Evolutionary conservation across 768 basidiomycete species (phyloP), one percentile per base, ranked within the genome.

Genomic region (Boletus rubescentipes): DNA sequence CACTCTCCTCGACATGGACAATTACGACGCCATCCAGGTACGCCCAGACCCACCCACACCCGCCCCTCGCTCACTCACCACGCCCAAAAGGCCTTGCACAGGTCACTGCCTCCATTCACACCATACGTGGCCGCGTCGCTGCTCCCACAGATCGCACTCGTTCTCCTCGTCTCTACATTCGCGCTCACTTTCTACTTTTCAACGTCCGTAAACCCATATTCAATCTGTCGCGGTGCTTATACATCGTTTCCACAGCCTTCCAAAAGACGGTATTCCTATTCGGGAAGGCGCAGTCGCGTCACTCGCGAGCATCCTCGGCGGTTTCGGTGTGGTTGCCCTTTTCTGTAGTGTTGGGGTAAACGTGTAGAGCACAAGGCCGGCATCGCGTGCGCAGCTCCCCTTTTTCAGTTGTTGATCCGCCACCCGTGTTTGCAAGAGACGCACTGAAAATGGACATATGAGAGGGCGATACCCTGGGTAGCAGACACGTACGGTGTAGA

Each of bases 111-210:
- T 3, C 66, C 90, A 0, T 96, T 93, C 72, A 55, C 77, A 3
- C 91, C 93, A 18, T 69, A 79, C 60, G 69, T 95, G 48, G 76
- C 90, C n/a, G 82, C 85, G 29, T 67, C 72, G 2, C 66, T 87
- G 20, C 78, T 97, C 31, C 89, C 91, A 3, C 84, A 79, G 66
- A 74, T 94, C 61, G 89, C 93, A 9, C 81, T 90, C 63, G 50
- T 87, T 57, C 81, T 90, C 57, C 80, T 96, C 40, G 65, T 81
- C 1, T 73, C 82, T 16, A 93, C 93, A 1, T 95, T 97, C 66
- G 81, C 66, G n/a, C 83, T 95, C 38, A 81, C 88, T 0, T 96
- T 96, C 77, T 93, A 94, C 75, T 92, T 91, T 72, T 87, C 93
- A 56, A 96, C 85, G 86, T 90, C 67, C 56, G 85, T 79, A 6